Evolutionary conservation across 306 rosid species (phyloP), one percentile per base, ranked within the genome.

Genomic region (Lablab purpureus): DNA sequence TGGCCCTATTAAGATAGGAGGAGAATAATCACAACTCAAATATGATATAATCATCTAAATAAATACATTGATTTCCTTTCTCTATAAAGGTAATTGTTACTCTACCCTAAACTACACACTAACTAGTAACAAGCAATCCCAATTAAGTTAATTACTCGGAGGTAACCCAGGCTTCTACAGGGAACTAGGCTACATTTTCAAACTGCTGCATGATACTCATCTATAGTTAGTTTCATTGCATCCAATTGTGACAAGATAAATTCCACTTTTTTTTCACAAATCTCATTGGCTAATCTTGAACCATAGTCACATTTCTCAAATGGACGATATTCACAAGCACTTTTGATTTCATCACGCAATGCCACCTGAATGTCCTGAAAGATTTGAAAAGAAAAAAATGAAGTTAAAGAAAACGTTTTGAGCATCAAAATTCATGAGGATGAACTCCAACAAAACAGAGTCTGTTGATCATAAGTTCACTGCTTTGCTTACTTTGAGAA

Each of bases 231-330:
- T 64, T 89, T 83, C 95, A 95, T 85, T 77, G 84, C 92, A 83
- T 92, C 99, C 80, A 92, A 81, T 85, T 88, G 91, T 1, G 92
- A 87, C 73, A 90, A 37, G 10, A 92, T 87, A 78, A 82, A 90
- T 59, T 89, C 95, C 80, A 86, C 84, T 82, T 91, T 94, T 89
- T 92, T 89, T 86, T 86, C 73, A 81, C 89, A 92, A 52, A 94
- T 91, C 84, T 94, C 99, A 66, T 89, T 95, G 49, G 96, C 91
- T 74, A 91, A 81, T 87, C 99, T 89, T 37, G 99, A 66, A 55
- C 95, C 90, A 66, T 92, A 94, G 84, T 92, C 97, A 67, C 99
- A 89, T 80, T 92, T 94, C 91, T 94, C 99, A 83, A 92, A 92
- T 19, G 99, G 97, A 76, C 97, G 97, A 77, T 92, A 91, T 74